These are phyloP conservation scores for Sedum album DNA, from an alignment of 164 flowering plant genomes.

Conservation along the genomic window DNA sequence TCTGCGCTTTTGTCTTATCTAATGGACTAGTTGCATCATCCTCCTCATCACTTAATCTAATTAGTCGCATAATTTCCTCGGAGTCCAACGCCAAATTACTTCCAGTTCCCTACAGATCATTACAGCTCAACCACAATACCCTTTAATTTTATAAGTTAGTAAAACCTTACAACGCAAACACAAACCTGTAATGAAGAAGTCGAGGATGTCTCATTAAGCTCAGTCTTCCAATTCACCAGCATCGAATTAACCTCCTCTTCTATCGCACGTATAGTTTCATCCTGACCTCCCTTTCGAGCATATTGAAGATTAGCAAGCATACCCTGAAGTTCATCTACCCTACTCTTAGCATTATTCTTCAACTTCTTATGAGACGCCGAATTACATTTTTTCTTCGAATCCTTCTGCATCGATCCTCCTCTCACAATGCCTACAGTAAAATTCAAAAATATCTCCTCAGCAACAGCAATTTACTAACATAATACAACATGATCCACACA, in stretches of 20 bases:
- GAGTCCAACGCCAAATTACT: not conserved
- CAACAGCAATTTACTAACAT: too few relatives aligned
- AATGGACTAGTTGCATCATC: conserved; percentile 6
- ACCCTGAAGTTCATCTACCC: not conserved
- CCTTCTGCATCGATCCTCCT: conserved; percentile 4
- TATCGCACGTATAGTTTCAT: not conserved
- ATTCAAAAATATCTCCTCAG: too few relatives aligned
- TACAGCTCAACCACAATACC: not conserved
- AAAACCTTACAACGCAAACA: too few relatives aligned
- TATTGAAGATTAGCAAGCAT: not conserved
- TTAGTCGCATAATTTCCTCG: not conserved
- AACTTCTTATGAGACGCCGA: not conserved
- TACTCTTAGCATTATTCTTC: not conserved
- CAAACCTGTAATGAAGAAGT: not conserved
- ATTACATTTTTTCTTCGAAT: not conserved
- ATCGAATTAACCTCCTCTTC: not conserved
- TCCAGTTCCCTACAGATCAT: not conserved
- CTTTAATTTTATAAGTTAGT: too few relatives aligned
- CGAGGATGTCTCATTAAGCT: not conserved
- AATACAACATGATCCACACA: too few relatives aligned
- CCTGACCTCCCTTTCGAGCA: not conserved
- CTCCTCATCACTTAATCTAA: not conserved
- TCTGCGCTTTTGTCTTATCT: not conserved
- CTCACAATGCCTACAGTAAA: too few relatives aligned
- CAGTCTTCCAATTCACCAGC: not conserved